Evolutionary conservation across 805 yeast species (phyloP), one percentile per base, ranked within the genome.

Genomic region (Kuraishia cidri): DNA sequence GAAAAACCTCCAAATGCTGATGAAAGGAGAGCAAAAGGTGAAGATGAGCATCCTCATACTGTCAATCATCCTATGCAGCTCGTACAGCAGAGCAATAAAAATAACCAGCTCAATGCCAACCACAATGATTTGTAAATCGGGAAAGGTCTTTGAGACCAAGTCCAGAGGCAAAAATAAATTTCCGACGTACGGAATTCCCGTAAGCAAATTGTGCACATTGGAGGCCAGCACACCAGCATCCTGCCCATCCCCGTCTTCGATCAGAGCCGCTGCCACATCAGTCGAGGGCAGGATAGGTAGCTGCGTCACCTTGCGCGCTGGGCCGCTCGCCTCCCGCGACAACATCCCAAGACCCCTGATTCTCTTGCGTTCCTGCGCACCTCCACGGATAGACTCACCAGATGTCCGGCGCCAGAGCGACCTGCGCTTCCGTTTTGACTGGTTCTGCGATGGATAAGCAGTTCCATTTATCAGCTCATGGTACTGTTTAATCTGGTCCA

Each of bases 41-140:
- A 21, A 29, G 14, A 34, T 17, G 26, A 26, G 26, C 27, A 30
- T 25, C 13, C 24, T 34, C 21, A 34, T 4, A 18, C 30, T 29
- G 27, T 30, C 30, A 14, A 34, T 14, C 18, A 34, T 15, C 16
- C 21, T 22, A 25, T 34, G 33, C 7, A 29, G 12, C 22, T 34
- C 37, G 25, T 34, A 34, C 17, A 30, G 26, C 9, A 34, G 30
- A 18, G 19, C 16, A 6, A 12, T 14, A 26, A 29, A 29, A 8
- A 34, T 30, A 7, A 25, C 30, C 30, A 34, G 37, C 20, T 34
- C 37, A 11, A 21, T 23, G 7, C 16, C 24, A 18, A 34, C 28
- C 1, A 34, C 26, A 11, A 30, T 17, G 15, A 13, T 20, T 16
- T 30, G 33, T 24, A 20, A n/a, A 8, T 30, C 30, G 7, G 37